These are phyloP conservation scores for Nakataea oryzae DNA, from an alignment of 2,329 filamentous ascomycete genomes.

Conservation along the genomic window DNA sequence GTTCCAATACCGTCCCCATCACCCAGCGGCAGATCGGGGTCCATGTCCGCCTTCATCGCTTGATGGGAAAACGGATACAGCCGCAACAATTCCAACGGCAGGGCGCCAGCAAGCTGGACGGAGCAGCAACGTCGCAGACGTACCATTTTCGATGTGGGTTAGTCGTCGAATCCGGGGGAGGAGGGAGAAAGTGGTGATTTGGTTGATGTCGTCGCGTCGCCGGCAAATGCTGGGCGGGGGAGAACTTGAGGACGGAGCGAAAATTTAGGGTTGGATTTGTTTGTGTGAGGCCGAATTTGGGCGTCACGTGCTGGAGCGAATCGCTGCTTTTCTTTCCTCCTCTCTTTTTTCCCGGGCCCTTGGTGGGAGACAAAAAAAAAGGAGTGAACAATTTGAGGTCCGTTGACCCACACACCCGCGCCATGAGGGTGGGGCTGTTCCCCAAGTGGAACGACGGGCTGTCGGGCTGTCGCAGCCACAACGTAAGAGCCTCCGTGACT, in stretches of 20 bases:
- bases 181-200: neutral
- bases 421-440: neutral
- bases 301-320: constrained; percentile 13
- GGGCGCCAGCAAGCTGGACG: neutral
- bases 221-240: neutral
- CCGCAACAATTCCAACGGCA: neutral
- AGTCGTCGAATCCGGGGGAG: constrained; percentile 2
- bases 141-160: constrained; percentile 4
- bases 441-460: no score
- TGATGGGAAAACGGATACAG: neutral
- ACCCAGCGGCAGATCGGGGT: neutral
- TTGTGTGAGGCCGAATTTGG: neutral
- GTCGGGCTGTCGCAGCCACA: neutral
- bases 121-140: neutral
- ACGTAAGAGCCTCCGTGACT: no score
- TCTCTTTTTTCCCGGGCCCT: no score
- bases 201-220: constrained; percentile 1
- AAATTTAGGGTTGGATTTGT: neutral
- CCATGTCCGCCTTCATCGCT: neutral
- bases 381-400: no score
- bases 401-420: no score
- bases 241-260: neutral
- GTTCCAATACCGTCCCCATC: no score
- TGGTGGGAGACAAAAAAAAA: no score
- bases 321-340: neutral